phyloP scores from a whole-genome alignment of 495 filamentous ascomycete genomes.

The Cercophora sp. region DNA sequence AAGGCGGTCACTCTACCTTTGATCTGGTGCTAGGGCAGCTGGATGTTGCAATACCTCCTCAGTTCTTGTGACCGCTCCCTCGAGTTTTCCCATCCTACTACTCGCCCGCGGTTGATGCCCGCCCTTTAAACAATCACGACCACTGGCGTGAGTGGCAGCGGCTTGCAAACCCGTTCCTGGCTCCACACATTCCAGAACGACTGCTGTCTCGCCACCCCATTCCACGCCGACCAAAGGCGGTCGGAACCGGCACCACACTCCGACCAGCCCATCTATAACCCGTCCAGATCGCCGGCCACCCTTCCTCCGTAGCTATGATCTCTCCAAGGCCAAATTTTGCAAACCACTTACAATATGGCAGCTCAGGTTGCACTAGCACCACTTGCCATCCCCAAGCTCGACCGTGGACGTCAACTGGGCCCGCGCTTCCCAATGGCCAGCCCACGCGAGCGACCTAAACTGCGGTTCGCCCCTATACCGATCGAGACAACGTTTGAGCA shows the following conservation, averaged over 20 bases:
- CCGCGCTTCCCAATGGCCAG: constrained; percentile 19
- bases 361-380: neutral
- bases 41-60: constrained; percentile 15
- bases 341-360: constrained; percentile 4
- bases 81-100: neutral
- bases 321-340: neutral
- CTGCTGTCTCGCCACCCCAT: neutral
- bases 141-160: constrained; percentile 4
- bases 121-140: neutral
- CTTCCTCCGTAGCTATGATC: neutral
- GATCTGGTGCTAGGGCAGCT: constrained; percentile 2
- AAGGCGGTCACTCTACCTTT: neutral
- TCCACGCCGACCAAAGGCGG: neutral
- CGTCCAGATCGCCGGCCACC: neutral
- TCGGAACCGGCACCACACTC: neutral
- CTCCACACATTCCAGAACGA: constrained; percentile 5
- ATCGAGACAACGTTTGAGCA: constrained; percentile 58
- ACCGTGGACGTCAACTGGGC: neutral
- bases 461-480: constrained; percentile 55
- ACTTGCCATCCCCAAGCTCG: neutral
- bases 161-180: neutral
- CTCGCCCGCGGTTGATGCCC: constrained; percentile 1
- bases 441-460: constrained; percentile 29
- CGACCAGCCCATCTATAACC: neutral
- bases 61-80: constrained; percentile 19